A percentile compares a stretch with the other conserved stretches of the same genome.
Evolutionary conservation across 108 stramenopile genomes (phyloP).

Genomic region (Schizochytrium sp.): DNA sequence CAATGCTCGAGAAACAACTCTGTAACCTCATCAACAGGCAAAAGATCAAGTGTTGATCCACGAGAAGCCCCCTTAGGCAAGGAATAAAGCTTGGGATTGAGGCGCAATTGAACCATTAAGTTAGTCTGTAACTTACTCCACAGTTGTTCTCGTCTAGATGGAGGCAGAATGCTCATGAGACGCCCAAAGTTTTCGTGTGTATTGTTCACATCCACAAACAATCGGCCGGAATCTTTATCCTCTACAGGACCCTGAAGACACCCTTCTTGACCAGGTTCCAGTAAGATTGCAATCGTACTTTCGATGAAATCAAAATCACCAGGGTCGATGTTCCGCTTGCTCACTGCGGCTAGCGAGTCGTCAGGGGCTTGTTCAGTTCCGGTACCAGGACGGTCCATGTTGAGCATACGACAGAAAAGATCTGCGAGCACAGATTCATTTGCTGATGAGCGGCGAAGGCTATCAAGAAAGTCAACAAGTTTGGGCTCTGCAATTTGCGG

Average conservation of each 20-base stretch:
- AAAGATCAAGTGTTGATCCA: background rate
- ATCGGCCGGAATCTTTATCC: background rate
- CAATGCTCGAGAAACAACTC: background rate
- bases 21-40: background rate
- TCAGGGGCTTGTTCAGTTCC: background rate
- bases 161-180: background rate
- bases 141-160: background rate
- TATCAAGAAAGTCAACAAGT: conserved; percentile 43
- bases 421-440: conserved; percentile 14
- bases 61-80: conserved; percentile 4
- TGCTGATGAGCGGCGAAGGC: background rate
- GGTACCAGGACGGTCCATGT: background rate
- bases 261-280: background rate
- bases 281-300: background rate
- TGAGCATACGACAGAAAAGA: conserved; percentile 3
- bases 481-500: conserved; percentile 53
- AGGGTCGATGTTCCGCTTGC: background rate
- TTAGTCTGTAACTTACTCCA: background rate
- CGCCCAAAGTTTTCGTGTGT: background rate
- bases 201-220: background rate
- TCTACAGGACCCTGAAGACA: background rate
- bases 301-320: background rate
- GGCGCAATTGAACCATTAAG: background rate
- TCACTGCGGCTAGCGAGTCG: background rate
- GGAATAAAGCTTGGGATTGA: background rate